Conservation (phyloP, 2,329 filamentous ascomycete genomes). For the Fusarium protoensiforme region DNA sequence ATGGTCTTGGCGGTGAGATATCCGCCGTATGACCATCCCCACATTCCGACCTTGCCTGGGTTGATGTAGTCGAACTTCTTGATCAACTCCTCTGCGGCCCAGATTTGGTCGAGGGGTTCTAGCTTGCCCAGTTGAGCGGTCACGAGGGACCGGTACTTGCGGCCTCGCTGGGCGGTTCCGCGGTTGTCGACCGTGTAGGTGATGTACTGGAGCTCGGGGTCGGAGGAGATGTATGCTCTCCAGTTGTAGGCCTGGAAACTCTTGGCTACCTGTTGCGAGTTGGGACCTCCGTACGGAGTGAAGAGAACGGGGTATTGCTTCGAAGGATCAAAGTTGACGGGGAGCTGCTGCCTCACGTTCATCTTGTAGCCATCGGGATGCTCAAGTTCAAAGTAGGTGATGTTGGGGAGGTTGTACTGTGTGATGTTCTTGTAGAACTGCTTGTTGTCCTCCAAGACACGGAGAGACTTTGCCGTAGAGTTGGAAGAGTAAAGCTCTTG, state of each 20-base stretch:
- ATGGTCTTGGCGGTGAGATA: constrained; percentile 75
- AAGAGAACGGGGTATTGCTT: constrained; percentile 76
- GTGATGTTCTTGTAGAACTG: constrained; percentile 64
- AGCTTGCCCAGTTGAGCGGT: constrained; percentile 69
- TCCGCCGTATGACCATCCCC: constrained; percentile 76
- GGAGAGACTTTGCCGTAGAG: constrained; percentile 62
- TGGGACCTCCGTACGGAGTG: constrained; percentile 75
- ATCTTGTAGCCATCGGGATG: constrained; percentile 71
- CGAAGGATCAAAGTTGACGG: constrained; percentile 69
- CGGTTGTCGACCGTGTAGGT: constrained; percentile 76
- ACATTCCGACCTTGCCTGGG: constrained; percentile 70
- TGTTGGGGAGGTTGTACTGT: constrained; percentile 71
- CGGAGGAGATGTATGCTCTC: constrained; percentile 72
- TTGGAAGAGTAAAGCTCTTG: constrained; percentile 73
- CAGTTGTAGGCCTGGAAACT: constrained; percentile 65
- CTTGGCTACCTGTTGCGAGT: constrained; percentile 70
- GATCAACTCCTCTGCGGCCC: constrained; percentile 68
- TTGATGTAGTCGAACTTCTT: constrained; percentile 65
- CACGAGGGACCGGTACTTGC: constrained; percentile 69
- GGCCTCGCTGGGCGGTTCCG: constrained; percentile 73
- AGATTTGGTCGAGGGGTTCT: constrained; percentile 75
- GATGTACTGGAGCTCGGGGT: constrained; percentile 75
- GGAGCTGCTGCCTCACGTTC: constrained; percentile 74
- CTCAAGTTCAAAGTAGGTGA: constrained; percentile 70
- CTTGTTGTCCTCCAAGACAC: constrained; percentile 70